phyloP scores from a whole-genome alignment of 176 grass and related monocot species.

The Tillandsia leiboldiana region DNA sequence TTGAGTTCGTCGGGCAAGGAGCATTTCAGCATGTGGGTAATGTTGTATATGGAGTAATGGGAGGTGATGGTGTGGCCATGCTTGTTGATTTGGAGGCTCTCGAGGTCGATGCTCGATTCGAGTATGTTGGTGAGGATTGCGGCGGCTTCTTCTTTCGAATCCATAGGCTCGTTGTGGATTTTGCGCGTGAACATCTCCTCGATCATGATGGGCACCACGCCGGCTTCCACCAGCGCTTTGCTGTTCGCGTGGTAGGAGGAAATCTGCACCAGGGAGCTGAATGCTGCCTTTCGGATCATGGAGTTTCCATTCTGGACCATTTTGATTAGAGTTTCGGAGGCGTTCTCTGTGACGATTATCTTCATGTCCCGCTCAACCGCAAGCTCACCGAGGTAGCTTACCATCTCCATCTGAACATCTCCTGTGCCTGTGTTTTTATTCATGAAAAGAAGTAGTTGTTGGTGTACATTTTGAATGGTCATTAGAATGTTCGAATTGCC shows the following conservation, averaged over 20 bases:
- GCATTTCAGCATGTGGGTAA: constrained; percentile 67
- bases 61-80: constrained; percentile 81
- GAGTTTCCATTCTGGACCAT: constrained; percentile 51
- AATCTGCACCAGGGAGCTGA: constrained; percentile 69
- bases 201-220: constrained; percentile 48
- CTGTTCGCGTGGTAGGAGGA: constrained; percentile 57
- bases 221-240: constrained; percentile 40
- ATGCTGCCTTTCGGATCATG: constrained; percentile 46
- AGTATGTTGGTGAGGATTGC: constrained; percentile 65
- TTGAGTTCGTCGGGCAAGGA: constrained; percentile 59
- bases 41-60: constrained; percentile 85
- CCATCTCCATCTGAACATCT: constrained; percentile 89
- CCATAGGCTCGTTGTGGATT: constrained; percentile 43
- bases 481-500: too few species aligned
- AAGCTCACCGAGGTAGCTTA: constrained; percentile 70
- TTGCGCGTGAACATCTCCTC: constrained; percentile 60
- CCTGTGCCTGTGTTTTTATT: constrained; percentile 60
- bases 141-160: constrained; percentile 52
- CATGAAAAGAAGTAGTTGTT: background rate
- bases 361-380: constrained; percentile 72
- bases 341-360: constrained; percentile 47
- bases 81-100: constrained; percentile 54
- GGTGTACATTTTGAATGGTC: background rate
- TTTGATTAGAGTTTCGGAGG: constrained; percentile 50
- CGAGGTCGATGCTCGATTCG: constrained; percentile 42